phyloP scores from a whole-genome alignment of 805 yeast species.

The Grigorovia yakushimaensis region DNA sequence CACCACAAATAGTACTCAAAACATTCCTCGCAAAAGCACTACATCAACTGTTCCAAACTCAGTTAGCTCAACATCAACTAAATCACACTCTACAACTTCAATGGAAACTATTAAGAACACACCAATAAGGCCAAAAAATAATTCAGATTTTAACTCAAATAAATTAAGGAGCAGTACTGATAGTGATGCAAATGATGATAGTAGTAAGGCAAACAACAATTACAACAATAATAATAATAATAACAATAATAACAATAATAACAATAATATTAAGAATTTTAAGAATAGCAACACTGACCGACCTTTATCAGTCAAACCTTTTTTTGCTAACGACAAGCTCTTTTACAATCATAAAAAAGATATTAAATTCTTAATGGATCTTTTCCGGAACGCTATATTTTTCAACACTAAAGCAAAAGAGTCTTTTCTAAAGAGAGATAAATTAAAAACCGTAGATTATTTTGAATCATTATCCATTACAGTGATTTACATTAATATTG shows the following conservation, averaged over 20 bases:
- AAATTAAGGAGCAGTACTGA: not conserved
- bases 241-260: too few relatives aligned
- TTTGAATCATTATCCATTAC: not conserved
- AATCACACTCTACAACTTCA: conserved; percentile 5
- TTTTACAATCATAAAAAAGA: conserved; percentile 56
- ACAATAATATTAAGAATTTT: not conserved
- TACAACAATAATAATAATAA: too few relatives aligned
- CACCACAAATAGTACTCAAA: not conserved
- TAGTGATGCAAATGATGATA: not conserved
- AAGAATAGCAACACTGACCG: not conserved
- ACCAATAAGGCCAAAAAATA: conserved; percentile 8
- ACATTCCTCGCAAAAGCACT: not conserved
- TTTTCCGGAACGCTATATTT: conserved; percentile 1
- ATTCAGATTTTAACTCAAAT: not conserved
- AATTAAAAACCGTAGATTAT: not conserved
- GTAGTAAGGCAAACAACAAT: not conserved
- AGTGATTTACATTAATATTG: not conserved
- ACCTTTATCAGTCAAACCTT: conserved; percentile 10
- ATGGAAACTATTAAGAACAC: conserved; percentile 6
- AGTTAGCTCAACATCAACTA: not conserved
- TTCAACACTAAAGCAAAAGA: not conserved
- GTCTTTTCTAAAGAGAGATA: not conserved
- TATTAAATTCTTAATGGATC: conserved; percentile 20
- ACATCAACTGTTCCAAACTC: not conserved
- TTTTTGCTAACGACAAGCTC: conserved; percentile 29